Evolutionary conservation across 1,284 basidiomycete species (phyloP).

Genomic region (Coniferiporia sulphurascens): DNA sequence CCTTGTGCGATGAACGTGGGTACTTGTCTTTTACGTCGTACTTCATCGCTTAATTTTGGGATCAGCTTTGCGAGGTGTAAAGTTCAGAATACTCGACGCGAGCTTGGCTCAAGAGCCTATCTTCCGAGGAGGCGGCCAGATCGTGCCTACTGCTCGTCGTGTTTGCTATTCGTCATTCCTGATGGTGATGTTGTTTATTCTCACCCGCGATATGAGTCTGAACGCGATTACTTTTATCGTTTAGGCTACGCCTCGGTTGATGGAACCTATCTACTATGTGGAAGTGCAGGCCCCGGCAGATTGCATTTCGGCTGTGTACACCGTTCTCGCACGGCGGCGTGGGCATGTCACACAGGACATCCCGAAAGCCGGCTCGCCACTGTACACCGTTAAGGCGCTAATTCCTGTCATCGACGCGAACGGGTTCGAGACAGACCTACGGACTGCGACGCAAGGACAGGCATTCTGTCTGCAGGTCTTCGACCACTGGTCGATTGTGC

Average conservation of each 20-base stretch:
- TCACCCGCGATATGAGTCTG: background rate
- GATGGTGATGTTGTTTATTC: conserved; percentile 56
- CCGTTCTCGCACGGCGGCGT: conserved; percentile 90
- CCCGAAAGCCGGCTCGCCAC: conserved; percentile 93
- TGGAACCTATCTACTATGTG: conserved; percentile 98
- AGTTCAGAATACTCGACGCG: conserved; percentile 93
- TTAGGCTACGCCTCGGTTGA: conserved; percentile 84
- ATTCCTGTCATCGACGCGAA: conserved; percentile 99
- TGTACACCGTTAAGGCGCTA: conserved; percentile 96
- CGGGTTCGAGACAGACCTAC: conserved; percentile 96
- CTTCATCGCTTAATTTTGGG: background rate
- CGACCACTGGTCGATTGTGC: conserved; percentile 98
- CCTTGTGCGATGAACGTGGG: conserved; percentile 97
- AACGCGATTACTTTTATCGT: conserved; percentile 13
- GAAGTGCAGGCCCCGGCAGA: conserved; percentile 99
- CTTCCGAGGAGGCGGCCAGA: conserved; percentile 96
- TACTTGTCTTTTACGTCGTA: conserved; percentile 22
- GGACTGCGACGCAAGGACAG: conserved; percentile 96
- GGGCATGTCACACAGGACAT: conserved; percentile 98
- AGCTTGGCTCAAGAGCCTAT: conserved; percentile 92
- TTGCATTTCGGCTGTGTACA: conserved; percentile 96
- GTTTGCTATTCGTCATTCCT: conserved; percentile 99
- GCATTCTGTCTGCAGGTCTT: conserved; percentile 96
- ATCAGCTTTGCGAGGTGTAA: conserved; percentile 94
- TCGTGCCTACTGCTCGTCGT: conserved; percentile 94